These are phyloP conservation scores for Lodderomyces oxycetoniae DNA, from an alignment of 1,139 yeast species.

Conservation along the genomic window DNA sequence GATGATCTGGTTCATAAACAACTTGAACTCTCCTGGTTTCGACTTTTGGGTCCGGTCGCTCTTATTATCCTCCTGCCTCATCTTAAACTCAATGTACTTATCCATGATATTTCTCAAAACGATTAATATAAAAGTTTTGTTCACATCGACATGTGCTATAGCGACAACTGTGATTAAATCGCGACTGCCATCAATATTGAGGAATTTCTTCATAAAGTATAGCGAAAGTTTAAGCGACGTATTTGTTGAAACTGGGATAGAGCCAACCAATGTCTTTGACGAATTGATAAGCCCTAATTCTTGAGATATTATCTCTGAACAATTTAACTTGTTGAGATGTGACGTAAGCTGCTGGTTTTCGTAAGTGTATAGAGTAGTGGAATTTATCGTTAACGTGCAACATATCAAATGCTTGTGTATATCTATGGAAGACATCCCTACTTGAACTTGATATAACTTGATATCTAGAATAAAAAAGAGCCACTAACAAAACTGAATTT, in stretches of 20 bases:
- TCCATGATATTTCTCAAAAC: slow-evolving; percentile 48
- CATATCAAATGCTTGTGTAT: slow-evolving; percentile 23
- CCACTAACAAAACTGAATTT: too few relatives aligned
- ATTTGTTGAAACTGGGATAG: slow-evolving; percentile 32
- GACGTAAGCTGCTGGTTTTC: slow-evolving; percentile 44
- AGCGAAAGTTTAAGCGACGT: slow-evolving; percentile 33
- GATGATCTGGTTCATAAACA: slow-evolving; percentile 49
- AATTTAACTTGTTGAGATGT: slow-evolving; percentile 38
- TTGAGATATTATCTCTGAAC: slow-evolving; percentile 51
- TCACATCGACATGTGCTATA: slow-evolving; percentile 41
- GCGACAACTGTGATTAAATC: slow-evolving; percentile 49
- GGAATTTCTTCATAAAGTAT: slow-evolving; percentile 46
- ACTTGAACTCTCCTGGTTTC: slow-evolving; percentile 46
- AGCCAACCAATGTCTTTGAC: slow-evolving; percentile 41
- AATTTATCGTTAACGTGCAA: slow-evolving; percentile 47
- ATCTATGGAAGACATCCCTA: background rate
- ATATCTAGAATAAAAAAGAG: too few relatives aligned
- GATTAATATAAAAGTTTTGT: slow-evolving; percentile 43
- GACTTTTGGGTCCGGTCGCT: slow-evolving; percentile 15
- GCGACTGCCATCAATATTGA: slow-evolving; percentile 43
- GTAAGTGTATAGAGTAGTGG: slow-evolving; percentile 53
- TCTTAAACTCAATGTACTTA: slow-evolving; percentile 42
- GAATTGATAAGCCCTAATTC: slow-evolving; percentile 52
- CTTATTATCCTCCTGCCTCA: slow-evolving; percentile 14
- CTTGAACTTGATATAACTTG: too few relatives aligned